Evolutionary conservation across 768 basidiomycete species (phyloP), one percentile per base, ranked within the genome.

Genomic region (Russula compacta): DNA sequence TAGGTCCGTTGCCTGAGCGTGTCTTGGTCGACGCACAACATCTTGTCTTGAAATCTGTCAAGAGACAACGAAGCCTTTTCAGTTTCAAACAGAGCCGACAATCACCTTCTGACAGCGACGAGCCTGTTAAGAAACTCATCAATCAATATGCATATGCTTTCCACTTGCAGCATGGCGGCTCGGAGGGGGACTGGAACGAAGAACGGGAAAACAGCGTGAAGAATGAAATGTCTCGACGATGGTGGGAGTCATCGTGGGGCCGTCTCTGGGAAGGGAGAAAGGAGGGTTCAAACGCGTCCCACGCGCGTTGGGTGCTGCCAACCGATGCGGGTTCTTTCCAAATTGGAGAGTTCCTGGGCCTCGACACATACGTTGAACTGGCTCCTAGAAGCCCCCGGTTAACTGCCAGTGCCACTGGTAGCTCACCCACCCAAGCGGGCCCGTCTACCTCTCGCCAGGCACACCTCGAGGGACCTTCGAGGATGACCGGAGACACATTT

Each of bases 271-370:
- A 40, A 7, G 74, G 79, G 71, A 71, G 68, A 36, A 73, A 69
- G n/a, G 67, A 71, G 29, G 63, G 67, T 17, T 63, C 64, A 38
- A 68, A 65, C 51, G 69, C 65, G 39, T 57, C 65, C 15, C 72
- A 69, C 14, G 53, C 36, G 14, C 65, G 46, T 15, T 66, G 63
- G 65, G 52, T 65, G 35, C 47, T 63, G 11, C 75, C 73, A 21
- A 91, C 87, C 87, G 78, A 87, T 33, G 88, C 90, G 32, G 77
- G 77, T 24, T 88, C 83, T 61, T 92, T 92, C 64, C 86, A 89
- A 67, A 76, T 92, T 40, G 90, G 90, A 3, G 78, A 78, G n/a
- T 78, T 92, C 62, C 74, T 91, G 40, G 90, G 88, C 11, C 78
- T 90, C 53, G 80, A 83, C 63, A 73, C 87, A 36, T 73, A 85